Evolutionary conservation across 202 grass and related monocot species (phyloP).

Genomic region (Panicum virgatum): DNA sequence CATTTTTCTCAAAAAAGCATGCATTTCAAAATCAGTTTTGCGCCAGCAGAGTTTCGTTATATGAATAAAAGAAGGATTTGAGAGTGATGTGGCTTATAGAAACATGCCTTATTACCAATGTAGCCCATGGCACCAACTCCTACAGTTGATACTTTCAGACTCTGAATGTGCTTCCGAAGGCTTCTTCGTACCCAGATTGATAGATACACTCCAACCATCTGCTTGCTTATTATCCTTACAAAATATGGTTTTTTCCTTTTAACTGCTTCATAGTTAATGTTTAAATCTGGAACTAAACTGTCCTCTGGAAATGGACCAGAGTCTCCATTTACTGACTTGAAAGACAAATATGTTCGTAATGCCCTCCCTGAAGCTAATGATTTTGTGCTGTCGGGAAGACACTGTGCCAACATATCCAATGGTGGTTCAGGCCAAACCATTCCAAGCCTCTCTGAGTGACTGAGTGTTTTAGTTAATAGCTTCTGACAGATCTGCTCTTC

Average conservation of each 20-base stretch:
- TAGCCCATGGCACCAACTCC: conserved; percentile 94
- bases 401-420: conserved; percentile 66
- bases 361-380: conserved; percentile 50
- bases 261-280: conserved; percentile 35
- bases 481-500: conserved; percentile 55
- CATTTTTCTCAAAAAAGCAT: background rate
- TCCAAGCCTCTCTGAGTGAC: conserved; percentile 81
- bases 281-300: conserved; percentile 50
- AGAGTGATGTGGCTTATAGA: background rate
- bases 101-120: conserved; percentile 90
- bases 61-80: background rate
- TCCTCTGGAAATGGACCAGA: conserved; percentile 47
- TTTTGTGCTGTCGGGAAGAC: conserved; percentile 40
- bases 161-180: conserved; percentile 87
- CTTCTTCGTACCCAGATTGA: conserved; percentile 91
- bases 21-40: conserved; percentile 14
- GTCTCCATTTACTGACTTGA: conserved; percentile 61
- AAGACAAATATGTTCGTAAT: conserved; percentile 57
- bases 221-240: conserved; percentile 97
- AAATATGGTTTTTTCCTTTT: conserved; percentile 72
- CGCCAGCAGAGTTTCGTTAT: background rate
- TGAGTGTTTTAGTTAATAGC: conserved; percentile 62
- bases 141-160: conserved; percentile 85
- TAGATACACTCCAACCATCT: conserved; percentile 91
- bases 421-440: conserved; percentile 91